Base-by-base conservation (phyloP, 208 protist genomes). In the Trypanosoma scelopori region DNA sequence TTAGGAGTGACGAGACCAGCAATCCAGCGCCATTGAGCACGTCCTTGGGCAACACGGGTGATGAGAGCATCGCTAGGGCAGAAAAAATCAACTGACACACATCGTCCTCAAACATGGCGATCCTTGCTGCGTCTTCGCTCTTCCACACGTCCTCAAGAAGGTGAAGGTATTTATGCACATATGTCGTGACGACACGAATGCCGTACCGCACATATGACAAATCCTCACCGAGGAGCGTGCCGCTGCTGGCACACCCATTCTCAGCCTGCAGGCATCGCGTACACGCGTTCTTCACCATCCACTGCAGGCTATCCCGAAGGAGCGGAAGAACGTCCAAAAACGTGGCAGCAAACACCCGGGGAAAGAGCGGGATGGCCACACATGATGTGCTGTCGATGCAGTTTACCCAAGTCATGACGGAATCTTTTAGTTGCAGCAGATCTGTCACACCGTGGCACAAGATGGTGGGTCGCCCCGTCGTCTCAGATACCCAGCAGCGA, bases 21-120 rank as follows among this genome's bases (percentile, higher is more conserved):
- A 96, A 56, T 0, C 87, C 91, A 16, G 85, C 76, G 18, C 87
- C 91, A 63, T 96, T 94, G 28, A 96, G 76, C 43, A 96, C 81
- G 65, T 96, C 91, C 63, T 94, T 96, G 20, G 91, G 91, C 62
- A 96, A 89, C 0, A 72, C 66, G 15, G 53, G 30, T 1, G 82
- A 91, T 28, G 67, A 69, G 1, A 94, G 76, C 91, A 96, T 93
- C 7, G 75, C 49, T 12, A 89, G 47, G 6, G 80, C 66, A 27
- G 83, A 72, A 28, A 76, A 74, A 22, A 91, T 53, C 13, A 92
- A 57, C 27, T 78, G 53, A 3, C 71, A 42, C 5, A 94, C 60
- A 52, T 87, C 41, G 28, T 69, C 46, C 30, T 68, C 7, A 30
- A 74, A 37, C 15, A 60, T 43, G 27, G 16, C 13, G 37, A 45